Evolutionary conservation across 495 filamentous ascomycete species (phyloP).

Genomic region (Neohortaea acidophila): DNA sequence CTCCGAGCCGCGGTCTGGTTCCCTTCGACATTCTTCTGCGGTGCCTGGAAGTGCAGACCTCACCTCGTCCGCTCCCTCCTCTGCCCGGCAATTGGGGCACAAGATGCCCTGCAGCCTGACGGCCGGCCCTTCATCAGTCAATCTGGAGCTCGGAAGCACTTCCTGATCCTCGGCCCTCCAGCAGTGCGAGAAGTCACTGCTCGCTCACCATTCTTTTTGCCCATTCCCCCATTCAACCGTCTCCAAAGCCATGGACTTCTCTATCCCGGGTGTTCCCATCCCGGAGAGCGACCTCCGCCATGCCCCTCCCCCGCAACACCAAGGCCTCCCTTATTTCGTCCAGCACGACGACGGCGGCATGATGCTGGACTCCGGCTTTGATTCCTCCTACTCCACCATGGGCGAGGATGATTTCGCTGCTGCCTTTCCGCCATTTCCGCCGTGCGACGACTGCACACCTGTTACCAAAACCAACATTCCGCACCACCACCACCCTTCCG

Average conservation of each 20-base stretch:
- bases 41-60: no score
- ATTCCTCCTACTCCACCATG: background rate
- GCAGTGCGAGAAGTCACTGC: no score
- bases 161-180: no score
- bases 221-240: no score
- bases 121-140: no score
- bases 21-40: no score
- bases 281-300: background rate
- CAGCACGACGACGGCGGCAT: background rate
- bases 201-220: no score
- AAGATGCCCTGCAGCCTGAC: no score
- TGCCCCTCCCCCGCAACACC: background rate
- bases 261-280: background rate
- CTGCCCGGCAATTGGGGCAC: no score
- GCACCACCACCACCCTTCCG: slow-evolving; percentile 3
- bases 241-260: background rate
- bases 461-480: slow-evolving; percentile 3
- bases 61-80: no score
- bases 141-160: no score
- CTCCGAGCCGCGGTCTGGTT: no score
- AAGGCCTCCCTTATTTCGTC: background rate
- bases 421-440: background rate
- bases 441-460: background rate
- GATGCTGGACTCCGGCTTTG: background rate
- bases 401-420: slow-evolving; percentile 5